A percentile compares a stretch with the other conserved stretches of the same genome.
Evolutionary conservation across 805 yeast genomes (phyloP).

Genomic region (Metschnikowia continentalis): DNA sequence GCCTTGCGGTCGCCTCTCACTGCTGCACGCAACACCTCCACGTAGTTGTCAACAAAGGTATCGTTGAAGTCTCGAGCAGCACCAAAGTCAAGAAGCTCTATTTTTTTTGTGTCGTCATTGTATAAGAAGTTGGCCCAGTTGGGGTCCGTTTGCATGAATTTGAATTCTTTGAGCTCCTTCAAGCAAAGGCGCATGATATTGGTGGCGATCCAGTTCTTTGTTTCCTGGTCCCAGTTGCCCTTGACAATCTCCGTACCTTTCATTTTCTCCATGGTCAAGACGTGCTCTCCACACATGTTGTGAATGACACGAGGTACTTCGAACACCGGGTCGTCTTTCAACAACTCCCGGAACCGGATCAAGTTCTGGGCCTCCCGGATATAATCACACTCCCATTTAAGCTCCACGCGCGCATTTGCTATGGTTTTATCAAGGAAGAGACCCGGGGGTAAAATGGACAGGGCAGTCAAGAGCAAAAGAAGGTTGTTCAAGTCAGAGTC

Average conservation of each 20-base stretch:
- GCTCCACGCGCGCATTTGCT: slow-evolving; percentile 86
- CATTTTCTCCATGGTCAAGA: slow-evolving; percentile 87
- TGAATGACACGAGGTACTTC: slow-evolving; percentile 78
- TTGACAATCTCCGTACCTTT: slow-evolving; percentile 78
- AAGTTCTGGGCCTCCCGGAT: slow-evolving; percentile 80
- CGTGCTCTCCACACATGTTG: slow-evolving; percentile 73
- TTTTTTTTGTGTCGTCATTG: slow-evolving; percentile 62
- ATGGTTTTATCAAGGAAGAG: slow-evolving; percentile 86
- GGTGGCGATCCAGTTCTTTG: slow-evolving; percentile 76
- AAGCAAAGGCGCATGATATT: slow-evolving; percentile 84
- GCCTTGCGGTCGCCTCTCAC: slow-evolving; percentile 59
- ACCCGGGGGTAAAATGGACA: slow-evolving; percentile 84
- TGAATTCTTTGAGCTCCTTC: slow-evolving; percentile 76
- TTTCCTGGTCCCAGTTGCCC: slow-evolving; percentile 69
- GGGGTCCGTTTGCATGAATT: slow-evolving; percentile 98
- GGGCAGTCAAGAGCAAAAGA: slow-evolving; percentile 77
- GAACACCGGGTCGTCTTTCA: slow-evolving; percentile 54
- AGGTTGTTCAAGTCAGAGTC: slow-evolving; percentile 91
- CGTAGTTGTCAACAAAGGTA: slow-evolving; percentile 65
- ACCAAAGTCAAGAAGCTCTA: slow-evolving; percentile 91
- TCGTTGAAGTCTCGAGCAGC: slow-evolving; percentile 79
- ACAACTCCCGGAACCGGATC: slow-evolving; percentile 59
- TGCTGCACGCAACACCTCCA: slow-evolving; percentile 70
- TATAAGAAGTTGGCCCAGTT: slow-evolving; percentile 97
- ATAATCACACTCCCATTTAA: slow-evolving; percentile 98